A percentile compares a stretch with the other conserved stretches of the same genome.
phyloP scores from a whole-genome alignment of 2,329 filamentous ascomycete species.

The Botryotinia convoluta region DNA sequence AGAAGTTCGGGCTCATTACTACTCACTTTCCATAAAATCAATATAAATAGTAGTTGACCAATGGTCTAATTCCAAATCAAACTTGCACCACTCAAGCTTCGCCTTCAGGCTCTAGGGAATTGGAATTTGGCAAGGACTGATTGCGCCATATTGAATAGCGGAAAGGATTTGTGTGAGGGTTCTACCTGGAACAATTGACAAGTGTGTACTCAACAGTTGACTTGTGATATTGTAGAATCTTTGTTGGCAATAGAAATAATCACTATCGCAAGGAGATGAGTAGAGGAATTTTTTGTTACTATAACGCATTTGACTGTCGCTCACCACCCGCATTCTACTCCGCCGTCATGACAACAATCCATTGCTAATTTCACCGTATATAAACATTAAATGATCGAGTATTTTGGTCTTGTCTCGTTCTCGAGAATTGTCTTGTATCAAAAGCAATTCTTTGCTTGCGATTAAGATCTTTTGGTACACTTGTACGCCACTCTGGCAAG shows the following conservation, averaged over 20 bases:
- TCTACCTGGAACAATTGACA: neutral
- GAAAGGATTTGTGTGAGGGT: accelerated
- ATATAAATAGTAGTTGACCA: neutral
- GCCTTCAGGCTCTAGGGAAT: too few relatives aligned
- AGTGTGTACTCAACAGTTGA: neutral
- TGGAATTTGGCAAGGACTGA: neutral
- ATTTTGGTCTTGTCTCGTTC: too few relatives aligned
- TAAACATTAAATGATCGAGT: too few relatives aligned
- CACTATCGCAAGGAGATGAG: accelerated
- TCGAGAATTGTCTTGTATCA: neutral
- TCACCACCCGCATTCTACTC: neutral
- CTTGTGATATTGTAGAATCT: neutral
- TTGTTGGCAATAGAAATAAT: accelerated
- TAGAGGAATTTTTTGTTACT: accelerated
- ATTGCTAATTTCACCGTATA: neutral
- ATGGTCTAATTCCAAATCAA: neutral
- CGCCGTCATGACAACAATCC: neutral
- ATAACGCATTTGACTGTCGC: accelerated
- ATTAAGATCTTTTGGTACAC: neutral
- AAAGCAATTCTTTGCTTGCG: neutral
- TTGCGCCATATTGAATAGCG: accelerated
- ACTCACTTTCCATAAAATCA: neutral
- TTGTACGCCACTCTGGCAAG: too few relatives aligned
- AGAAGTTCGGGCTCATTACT: accelerated
- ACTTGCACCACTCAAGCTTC: neutral